Percentiles rank a stretch among this genome's conserved stretches.
Evolutionary conservation across 139 green algal species (phyloP).

Genomic region (Limnomonas spitsbergensis): DNA sequence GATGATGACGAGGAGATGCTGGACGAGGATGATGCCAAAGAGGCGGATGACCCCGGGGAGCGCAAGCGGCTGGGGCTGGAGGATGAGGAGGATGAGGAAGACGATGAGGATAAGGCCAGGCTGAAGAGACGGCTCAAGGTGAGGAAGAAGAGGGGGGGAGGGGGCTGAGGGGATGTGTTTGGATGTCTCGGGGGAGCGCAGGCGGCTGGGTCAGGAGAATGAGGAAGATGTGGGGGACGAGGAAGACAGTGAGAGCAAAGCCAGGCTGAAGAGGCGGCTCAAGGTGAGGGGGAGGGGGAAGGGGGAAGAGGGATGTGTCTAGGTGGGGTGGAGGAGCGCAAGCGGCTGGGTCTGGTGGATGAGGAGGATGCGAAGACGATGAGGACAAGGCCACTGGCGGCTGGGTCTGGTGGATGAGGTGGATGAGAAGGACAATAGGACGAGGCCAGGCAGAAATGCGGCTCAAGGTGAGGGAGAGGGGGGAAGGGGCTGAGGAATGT

Average conservation of each 20-base stretch:
- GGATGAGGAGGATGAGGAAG: neutral
- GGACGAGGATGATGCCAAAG: neutral
- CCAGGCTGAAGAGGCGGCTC: neutral
- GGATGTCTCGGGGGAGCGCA: neutral
- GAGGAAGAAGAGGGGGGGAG: no score
- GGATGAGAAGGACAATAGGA: neutral
- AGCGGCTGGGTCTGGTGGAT: neutral
- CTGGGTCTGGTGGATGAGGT: neutral
- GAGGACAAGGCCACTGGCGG: neutral
- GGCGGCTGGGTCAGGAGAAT: neutral
- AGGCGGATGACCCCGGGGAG: neutral
- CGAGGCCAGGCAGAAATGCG: no score
- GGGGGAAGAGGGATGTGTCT: neutral
- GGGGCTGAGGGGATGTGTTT: neutral
- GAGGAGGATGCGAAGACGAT: neutral
- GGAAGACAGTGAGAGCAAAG: neutral
- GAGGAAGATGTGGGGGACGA: neutral
- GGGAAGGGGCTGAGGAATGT: no score
- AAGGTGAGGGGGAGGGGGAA: neutral
- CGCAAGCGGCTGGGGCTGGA: conserved; percentile 1
- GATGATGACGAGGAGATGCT: neutral
- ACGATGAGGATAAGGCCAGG: neutral
- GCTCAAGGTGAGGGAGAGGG: no score
- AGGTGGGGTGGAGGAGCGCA: neutral
- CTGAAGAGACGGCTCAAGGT: neutral